Evolutionary conservation across 345 rosid species (phyloP).

Genomic region (Citrus inodora): DNA sequence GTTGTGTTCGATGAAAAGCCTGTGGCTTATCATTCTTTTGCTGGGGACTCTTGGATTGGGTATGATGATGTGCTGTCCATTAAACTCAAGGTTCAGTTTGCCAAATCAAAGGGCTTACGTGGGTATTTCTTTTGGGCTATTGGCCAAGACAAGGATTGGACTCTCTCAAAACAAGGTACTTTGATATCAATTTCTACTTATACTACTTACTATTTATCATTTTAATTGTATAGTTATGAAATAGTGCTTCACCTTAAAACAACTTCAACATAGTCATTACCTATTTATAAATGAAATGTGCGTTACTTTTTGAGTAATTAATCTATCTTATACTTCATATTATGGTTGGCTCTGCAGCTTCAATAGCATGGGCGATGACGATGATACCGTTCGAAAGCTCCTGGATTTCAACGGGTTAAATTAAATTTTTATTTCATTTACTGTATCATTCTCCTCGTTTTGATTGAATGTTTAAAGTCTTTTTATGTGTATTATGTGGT

Average conservation of each 20-base stretch:
- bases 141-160: constrained; percentile 29
- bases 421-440: neutral
- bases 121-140: constrained; percentile 51
- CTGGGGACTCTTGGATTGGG: constrained; percentile 34
- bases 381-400: neutral
- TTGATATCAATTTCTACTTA: neutral
- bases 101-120: constrained; percentile 21
- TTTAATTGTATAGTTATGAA: too few species aligned
- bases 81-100: constrained; percentile 29
- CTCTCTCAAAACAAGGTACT: constrained; percentile 17
- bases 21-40: constrained; percentile 33
- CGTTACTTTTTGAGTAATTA: too few species aligned
- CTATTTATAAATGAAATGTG: too few species aligned
- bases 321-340: neutral
- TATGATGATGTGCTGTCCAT: constrained; percentile 34
- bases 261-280: too few species aligned
- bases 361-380: constrained; percentile 19
- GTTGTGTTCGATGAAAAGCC: constrained; percentile 16
- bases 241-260: fast-evolving
- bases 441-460: too few species aligned
- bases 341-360: constrained; percentile 20
- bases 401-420: neutral
- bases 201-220: too few species aligned
- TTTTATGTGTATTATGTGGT: too few species aligned
- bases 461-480: too few species aligned